Base-by-base conservation (phyloP, 352 stramenopile species). In the Pythium graminicola region DNA sequence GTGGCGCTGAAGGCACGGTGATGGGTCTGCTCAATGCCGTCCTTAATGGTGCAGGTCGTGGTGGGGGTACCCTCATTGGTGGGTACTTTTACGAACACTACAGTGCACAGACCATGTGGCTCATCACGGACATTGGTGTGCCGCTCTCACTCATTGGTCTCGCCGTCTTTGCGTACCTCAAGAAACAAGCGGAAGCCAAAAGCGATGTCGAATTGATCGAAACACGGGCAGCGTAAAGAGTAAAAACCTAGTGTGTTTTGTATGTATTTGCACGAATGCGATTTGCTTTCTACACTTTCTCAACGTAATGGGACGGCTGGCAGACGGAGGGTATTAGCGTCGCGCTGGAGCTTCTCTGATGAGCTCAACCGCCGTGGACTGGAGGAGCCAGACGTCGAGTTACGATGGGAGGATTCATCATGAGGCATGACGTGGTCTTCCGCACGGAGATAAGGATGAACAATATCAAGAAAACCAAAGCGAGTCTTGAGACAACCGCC, bases 11-110 rank as follows among this genome's bases (percentile, higher is more conserved):
- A 60, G 76, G 76, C 31, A 86, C 73, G 23, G 85, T 87, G 76
- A 87, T 89, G 44, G 76, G 76, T 0, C 32, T 86, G 23, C 58
- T 88, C 45, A 74, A 69, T 8, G 67, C 79, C 14, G 64, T 87
- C 31, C 76, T 85, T 50, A 90, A 85, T 50, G 76, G 79, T 10
- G 65, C 87, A 38, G 79, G 75, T 9, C 71, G 74, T 43, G 79
- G 70, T 14, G 65, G 67, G 27, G 78, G 76, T 24, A 86, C 76
- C 17, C 64, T 90, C 8, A 65, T 78, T 51, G 79, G 79, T 26
- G 79, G 79, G 17, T 88, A 79, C 65, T 64, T 88, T 49, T 90
- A 90, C 57, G 57, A 90, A 31, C 62, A 73, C 22, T 85, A 72
- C 49, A 75, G 76, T 3, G 56, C 64, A 2, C 64, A 70, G 13